Conservation (phyloP, 2,329 filamentous ascomycete genomes). For the Leptosphaerulina australis region DNA sequence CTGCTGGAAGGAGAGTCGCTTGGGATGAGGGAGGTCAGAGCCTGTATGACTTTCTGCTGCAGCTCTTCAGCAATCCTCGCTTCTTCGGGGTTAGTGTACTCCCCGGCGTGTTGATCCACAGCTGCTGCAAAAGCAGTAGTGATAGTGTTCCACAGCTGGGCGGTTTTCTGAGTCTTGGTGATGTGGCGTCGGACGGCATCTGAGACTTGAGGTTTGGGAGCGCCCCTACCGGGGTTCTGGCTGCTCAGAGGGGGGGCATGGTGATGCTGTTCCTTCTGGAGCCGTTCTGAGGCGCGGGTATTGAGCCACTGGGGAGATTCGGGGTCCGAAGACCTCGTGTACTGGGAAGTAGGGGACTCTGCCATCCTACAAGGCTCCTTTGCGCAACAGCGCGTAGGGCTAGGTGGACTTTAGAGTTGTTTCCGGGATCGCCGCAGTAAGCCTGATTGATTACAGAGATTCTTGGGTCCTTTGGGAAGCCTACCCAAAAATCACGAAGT, state of each 20-base stretch:
- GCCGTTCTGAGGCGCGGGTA: not conserved
- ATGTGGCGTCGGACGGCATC: slow-evolving; percentile 8
- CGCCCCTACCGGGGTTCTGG: not conserved
- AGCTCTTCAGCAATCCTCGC: slow-evolving; percentile 4
- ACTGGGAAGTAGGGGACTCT: too few species aligned
- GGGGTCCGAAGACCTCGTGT: too few species aligned
- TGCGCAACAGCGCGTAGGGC: too few species aligned
- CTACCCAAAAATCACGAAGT: too few species aligned
- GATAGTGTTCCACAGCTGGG: slow-evolving; percentile 10
- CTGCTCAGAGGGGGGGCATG: not conserved
- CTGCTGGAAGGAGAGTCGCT: not conserved
- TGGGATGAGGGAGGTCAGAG: not conserved
- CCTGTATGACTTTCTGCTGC: slow-evolving; percentile 1
- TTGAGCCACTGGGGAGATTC: too few species aligned
- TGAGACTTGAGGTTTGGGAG: slow-evolving; percentile 2
- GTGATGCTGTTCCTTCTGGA: not conserved
- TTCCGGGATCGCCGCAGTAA: too few species aligned
- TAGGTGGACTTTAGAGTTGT: too few species aligned
- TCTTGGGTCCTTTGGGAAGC: too few species aligned
- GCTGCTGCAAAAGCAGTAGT: slow-evolving; percentile 1
- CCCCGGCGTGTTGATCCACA: not conserved
- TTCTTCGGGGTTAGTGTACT: slow-evolving; percentile 6
- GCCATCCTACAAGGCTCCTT: too few species aligned
- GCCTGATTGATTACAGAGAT: too few species aligned
- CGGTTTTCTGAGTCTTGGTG: slow-evolving; percentile 3